A percentile compares a stretch with the other conserved stretches of the same genome.
phyloP scores from a whole-genome alignment of 176 grass and related monocot species.

The Hyparrhenia diplandra region DNA sequence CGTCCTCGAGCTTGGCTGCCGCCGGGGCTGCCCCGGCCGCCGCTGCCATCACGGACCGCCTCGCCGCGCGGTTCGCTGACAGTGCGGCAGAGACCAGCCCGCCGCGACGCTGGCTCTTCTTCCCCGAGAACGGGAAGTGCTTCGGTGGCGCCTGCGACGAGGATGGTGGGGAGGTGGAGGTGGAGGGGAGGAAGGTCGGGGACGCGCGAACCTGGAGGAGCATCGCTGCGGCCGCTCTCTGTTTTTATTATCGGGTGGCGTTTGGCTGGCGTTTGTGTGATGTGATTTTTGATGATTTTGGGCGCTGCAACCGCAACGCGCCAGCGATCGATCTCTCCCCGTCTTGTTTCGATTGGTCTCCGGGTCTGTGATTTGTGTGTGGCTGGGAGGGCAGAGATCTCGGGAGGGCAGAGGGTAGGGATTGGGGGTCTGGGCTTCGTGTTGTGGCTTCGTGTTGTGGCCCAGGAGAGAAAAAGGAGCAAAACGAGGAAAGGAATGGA shows the following conservation, averaged over 20 bases:
- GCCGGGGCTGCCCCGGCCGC: slow-evolving; percentile 26
- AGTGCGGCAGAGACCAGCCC: background rate
- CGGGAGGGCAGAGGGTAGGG: background rate
- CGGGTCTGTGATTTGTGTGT: slow-evolving; percentile 6
- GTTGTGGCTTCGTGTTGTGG: slow-evolving; percentile 14
- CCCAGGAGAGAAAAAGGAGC: no score
- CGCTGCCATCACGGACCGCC: slow-evolving; percentile 36
- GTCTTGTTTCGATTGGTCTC: background rate
- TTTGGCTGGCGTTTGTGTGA: background rate
- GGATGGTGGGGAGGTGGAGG: slow-evolving; percentile 13
- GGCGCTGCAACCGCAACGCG: background rate
- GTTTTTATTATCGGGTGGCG: slow-evolving; percentile 1
- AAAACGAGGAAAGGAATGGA: no score
- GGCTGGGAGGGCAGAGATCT: no score
- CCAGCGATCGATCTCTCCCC: background rate
- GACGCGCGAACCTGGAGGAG: slow-evolving; percentile 44
- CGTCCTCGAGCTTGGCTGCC: slow-evolving; percentile 61
- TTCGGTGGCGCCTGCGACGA: slow-evolving; percentile 19
- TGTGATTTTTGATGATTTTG: background rate
- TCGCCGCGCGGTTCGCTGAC: background rate
- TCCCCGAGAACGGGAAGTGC: no score
- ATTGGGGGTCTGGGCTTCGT: slow-evolving; percentile 23
- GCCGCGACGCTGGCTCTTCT: background rate
- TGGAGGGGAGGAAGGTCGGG: slow-evolving; percentile 28
- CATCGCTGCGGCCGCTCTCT: slow-evolving; percentile 5